Base-by-base conservation (phyloP, 2,329 filamentous ascomycete species). In the Incumbomyces lentus region DNA sequence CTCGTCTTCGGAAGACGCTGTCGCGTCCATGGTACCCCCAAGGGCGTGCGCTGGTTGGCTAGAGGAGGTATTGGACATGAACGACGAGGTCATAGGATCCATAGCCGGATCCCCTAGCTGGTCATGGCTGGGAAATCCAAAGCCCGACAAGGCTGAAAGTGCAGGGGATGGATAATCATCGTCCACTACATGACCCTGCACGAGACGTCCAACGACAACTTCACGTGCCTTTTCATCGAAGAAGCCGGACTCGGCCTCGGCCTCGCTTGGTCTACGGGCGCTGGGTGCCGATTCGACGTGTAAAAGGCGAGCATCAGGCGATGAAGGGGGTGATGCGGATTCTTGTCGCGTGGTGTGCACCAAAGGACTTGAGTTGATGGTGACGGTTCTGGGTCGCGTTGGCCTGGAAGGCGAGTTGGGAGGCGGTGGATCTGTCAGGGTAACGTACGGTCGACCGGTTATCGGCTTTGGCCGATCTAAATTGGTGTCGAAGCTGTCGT, bases 151-250 rank as follows among this genome's bases (percentile, higher is more conserved):
- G 22, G 70, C 69, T 5, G 73, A 90, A 51, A 78, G 72, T 39
- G 76, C 73, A 13, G 87, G 84, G 1, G 88, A 94, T 2, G 84
- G 84, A 59, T 88, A 90, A 61, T 95, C 84, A 61, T 95, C 92
- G 52, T 94, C 86, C 10, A 98, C 92, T 55, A 98, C 84, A 62
- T 96, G 92, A 12, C 92, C 92, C 57, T 95, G 88, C 7, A 96
- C 79, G 36, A 98, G 73, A 44, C 92, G 82, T 8, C 87, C 90
- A 49, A 89, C 90, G 35, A 89, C 93, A 40, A 98, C 89, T 62
- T 96, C 89, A 34, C 82, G 78, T 14, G 86, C 87, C 48, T 86
- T 82, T 62, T 86, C 78, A 58, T 95, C 87, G 46, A 82, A 85
- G 58, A 85, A 88, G 49, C 81, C 67, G 43, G 71, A 63, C 30